Base-by-base conservation (phyloP, 352 stramenopile species). In the Phytophthora syringae region DNA sequence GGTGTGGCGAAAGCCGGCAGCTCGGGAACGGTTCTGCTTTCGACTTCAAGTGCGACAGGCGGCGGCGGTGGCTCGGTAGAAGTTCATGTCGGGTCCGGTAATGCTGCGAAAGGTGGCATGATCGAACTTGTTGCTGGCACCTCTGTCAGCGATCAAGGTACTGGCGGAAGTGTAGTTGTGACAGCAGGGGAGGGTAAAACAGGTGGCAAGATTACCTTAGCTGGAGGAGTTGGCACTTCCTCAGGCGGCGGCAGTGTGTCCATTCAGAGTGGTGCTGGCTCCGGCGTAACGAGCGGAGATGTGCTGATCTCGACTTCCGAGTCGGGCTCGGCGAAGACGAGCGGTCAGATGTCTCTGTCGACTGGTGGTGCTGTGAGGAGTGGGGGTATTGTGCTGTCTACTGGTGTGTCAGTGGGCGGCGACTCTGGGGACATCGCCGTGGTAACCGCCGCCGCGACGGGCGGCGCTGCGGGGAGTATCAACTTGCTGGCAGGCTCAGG, bases 11-110 rank as follows among this genome's bases (percentile, higher is more conserved):
- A 55, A 11, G 58, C 55, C 21, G 70, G 70, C 6, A 55, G 45
- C 2, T 75, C 70, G 0, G 70, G 70, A 11, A 52, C 59, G 28
- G 50, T 78, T 2, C 15, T 40, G 30, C 18, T 78, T 1, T 25
- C 30, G 2, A 73, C 65, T 21, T 75, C 60, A 21, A 36, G 54
- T 22, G 43, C 66, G 2, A 63, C 21, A 43, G 54, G 28, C 42
- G 68, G 64, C 21, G 45, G 10, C 7, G 52, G 55, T n/a, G 71
- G 71, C 2, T 63, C 67, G 9, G 64, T 77, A 12, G 48, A 12
- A 3, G 11, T 74, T 13, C 21, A 15, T 11, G 64, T 74, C n/a
- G n/a, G n/a, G n/a, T n/a, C n/a, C n/a, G n/a, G n/a, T n/a, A n/a
- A n/a, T n/a, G n/a, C n/a, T n/a, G n/a, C n/a, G n/a, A n/a, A n/a